Evolutionary conservation across 2,329 filamentous ascomycete species (phyloP).

Genomic region (Fusarium sp.): DNA sequence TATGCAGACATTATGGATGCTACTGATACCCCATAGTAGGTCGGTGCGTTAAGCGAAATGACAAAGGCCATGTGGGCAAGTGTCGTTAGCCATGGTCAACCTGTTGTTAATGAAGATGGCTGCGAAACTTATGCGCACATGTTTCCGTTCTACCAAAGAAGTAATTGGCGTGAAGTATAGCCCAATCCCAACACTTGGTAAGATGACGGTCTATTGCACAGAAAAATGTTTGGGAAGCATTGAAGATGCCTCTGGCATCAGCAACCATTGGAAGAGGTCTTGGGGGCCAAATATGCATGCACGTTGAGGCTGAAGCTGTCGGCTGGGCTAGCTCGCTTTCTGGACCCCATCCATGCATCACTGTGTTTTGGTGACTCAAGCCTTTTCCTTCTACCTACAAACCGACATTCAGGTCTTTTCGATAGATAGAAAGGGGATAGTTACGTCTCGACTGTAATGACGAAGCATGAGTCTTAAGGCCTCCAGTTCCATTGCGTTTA

Average conservation of each 20-base stretch:
- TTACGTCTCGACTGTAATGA: not conserved
- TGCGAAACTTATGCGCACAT: not conserved
- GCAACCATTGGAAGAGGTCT: not conserved
- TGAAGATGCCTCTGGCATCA: not conserved
- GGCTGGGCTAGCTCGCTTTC: not conserved
- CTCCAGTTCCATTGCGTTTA: not conserved
- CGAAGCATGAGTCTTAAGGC: too few relatives aligned
- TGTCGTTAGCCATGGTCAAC: not conserved
- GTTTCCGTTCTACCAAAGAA: not conserved
- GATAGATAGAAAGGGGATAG: accelerated
- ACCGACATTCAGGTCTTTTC: accelerated
- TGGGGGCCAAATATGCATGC: not conserved
- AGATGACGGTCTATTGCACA: too few relatives aligned
- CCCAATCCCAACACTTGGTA: not conserved
- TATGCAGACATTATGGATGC: not conserved
- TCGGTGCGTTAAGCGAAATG: too few relatives aligned
- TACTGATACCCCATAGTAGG: not conserved
- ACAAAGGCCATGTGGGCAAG: too few relatives aligned
- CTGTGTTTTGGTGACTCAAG: too few relatives aligned
- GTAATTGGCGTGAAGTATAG: accelerated
- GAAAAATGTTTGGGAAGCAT: not conserved
- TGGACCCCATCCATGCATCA: not conserved
- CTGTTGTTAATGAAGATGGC: not conserved
- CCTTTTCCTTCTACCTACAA: accelerated
- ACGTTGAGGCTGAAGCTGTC: not conserved